Conservation (phyloP, 805 yeast genomes). For the Lipomyces orientalis region DNA sequence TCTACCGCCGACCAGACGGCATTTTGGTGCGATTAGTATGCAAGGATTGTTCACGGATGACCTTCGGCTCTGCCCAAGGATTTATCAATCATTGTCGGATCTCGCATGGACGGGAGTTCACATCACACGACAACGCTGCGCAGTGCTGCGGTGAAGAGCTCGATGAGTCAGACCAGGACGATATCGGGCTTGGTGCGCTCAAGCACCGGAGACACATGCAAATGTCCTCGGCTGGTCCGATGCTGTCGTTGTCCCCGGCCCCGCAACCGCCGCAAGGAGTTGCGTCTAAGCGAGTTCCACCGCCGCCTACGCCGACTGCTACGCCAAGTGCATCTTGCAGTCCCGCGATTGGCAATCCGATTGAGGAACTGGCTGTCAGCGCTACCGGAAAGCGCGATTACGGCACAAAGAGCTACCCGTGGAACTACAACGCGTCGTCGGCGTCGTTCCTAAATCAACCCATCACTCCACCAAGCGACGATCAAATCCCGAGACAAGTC, state of each 20-base stretch:
- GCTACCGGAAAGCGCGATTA: slow-evolving; percentile 20
- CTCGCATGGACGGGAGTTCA: slow-evolving; percentile 72
- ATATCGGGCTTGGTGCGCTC: slow-evolving; percentile 70
- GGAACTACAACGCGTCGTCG: slow-evolving; percentile 18
- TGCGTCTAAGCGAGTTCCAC: background rate
- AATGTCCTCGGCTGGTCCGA: slow-evolving; percentile 19
- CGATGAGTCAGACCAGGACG: slow-evolving; percentile 61
- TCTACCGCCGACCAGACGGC: slow-evolving; percentile 57
- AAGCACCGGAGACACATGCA: slow-evolving; percentile 31
- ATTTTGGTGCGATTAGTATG: slow-evolving; percentile 71
- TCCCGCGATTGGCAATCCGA: background rate
- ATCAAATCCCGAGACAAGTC: slow-evolving; percentile 31
- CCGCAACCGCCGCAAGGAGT: slow-evolving; percentile 6
- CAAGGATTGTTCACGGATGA: slow-evolving; percentile 67
- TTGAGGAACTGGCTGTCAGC: background rate
- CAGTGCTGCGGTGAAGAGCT: slow-evolving; percentile 64
- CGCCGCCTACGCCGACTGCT: background rate
- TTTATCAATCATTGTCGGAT: slow-evolving; percentile 77
- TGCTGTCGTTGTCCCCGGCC: slow-evolving; percentile 3
- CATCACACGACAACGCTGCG: slow-evolving; percentile 78
- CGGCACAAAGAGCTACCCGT: slow-evolving; percentile 27
- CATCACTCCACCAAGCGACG: slow-evolving; percentile 36
- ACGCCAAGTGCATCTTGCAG: slow-evolving; percentile 7
- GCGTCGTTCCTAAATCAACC: slow-evolving; percentile 22
- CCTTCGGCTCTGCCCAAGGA: slow-evolving; percentile 81